Conservation (phyloP, 768 basidiomycete species). For the Suillus sp. region DNA sequence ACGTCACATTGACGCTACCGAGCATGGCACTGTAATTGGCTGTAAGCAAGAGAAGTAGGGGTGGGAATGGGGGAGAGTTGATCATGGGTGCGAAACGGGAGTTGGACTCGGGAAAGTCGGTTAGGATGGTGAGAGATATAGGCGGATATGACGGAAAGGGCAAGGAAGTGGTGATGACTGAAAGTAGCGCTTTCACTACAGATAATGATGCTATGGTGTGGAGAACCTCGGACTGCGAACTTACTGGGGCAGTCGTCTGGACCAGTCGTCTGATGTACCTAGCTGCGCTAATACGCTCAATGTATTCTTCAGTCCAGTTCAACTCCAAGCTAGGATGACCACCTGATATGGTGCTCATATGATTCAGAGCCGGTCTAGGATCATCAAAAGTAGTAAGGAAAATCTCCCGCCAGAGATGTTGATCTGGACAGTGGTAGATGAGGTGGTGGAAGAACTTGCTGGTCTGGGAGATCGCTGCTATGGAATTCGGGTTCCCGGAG, state of each 20-base stretch:
- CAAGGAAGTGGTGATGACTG: conserved; percentile 35
- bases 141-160: conserved; percentile 32
- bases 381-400: conserved; percentile 54
- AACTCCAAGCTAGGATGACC: conserved; percentile 16
- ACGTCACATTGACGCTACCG: conserved; percentile 36
- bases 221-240: neutral
- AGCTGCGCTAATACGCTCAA: conserved; percentile 25
- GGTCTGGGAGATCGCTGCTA: conserved; percentile 41
- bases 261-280: conserved; percentile 16
- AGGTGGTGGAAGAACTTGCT: conserved; percentile 38
- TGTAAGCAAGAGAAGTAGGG: conserved; percentile 29
- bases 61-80: conserved; percentile 36
- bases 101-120: conserved; percentile 11
- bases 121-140: conserved; percentile 22
- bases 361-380: conserved; percentile 39
- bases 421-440: conserved; percentile 36
- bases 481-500: conserved; percentile 31
- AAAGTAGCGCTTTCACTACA: conserved; percentile 35
- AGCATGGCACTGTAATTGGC: conserved; percentile 15
- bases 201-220: conserved; percentile 13
- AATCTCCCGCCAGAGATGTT: conserved; percentile 50
- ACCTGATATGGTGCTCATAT: conserved; percentile 24
- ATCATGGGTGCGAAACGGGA: conserved; percentile 24
- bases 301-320: conserved; percentile 30
- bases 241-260: neutral